These are phyloP conservation scores for Botryotinia globosa DNA, from an alignment of 2,329 filamentous ascomycete species.

Conservation along the genomic window DNA sequence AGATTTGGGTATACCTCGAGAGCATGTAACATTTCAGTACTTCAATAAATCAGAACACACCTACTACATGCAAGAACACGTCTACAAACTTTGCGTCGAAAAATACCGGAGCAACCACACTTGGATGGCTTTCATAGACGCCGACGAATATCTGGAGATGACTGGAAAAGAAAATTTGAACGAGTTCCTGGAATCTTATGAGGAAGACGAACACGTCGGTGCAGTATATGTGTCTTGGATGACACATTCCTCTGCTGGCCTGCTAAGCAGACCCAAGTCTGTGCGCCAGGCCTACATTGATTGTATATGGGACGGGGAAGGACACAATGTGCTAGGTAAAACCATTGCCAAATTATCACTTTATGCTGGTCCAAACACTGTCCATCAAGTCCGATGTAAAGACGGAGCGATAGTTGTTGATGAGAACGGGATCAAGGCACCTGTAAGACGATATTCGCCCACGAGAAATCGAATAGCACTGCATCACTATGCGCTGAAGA, in stretches of 20 bases:
- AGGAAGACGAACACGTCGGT: slow-evolving; percentile 31
- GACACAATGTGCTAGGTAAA: slow-evolving; percentile 38
- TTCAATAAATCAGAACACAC: slow-evolving; percentile 19
- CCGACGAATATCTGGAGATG: slow-evolving; percentile 39
- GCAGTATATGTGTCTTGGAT: slow-evolving; percentile 39
- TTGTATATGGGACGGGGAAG: slow-evolving; percentile 35
- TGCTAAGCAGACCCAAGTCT: slow-evolving; percentile 32
- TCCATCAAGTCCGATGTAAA: slow-evolving; percentile 30
- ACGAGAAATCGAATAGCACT: slow-evolving; percentile 36
- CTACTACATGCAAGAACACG: slow-evolving; percentile 23
- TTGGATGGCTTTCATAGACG: slow-evolving; percentile 39
- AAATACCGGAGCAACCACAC: slow-evolving; percentile 34
- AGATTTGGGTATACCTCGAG: slow-evolving; percentile 27
- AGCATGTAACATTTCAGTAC: slow-evolving; percentile 29
- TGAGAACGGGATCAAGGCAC: slow-evolving; percentile 31
- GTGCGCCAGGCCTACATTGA: slow-evolving; percentile 36
- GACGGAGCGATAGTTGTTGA: slow-evolving; percentile 31
- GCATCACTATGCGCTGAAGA: slow-evolving; percentile 40
- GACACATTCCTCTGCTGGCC: slow-evolving; percentile 38
- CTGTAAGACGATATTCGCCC: slow-evolving; percentile 31
- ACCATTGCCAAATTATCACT: slow-evolving; percentile 34
- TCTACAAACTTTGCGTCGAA: slow-evolving; percentile 30
- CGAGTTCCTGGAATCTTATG: slow-evolving; percentile 34
- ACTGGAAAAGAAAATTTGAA: slow-evolving; percentile 31
- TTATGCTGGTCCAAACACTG: slow-evolving; percentile 2